Conservation (phyloP, 2,329 filamentous ascomycete species). For the Cryphonectria japonica region DNA sequence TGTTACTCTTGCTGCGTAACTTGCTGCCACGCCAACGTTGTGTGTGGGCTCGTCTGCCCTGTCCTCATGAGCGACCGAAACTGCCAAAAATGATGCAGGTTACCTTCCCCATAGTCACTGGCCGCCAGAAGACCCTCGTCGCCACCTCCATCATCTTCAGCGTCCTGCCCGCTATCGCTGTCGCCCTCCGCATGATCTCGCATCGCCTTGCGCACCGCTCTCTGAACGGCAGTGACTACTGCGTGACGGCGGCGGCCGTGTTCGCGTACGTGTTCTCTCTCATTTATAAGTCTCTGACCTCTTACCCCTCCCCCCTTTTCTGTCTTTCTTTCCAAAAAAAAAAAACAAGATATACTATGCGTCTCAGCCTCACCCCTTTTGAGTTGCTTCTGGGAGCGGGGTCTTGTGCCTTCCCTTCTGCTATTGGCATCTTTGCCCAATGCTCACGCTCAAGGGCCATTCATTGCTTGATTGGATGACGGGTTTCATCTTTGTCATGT, state of each 20-base stretch:
- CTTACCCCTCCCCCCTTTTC: background rate
- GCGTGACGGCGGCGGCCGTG: background rate
- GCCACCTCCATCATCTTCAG: conserved; percentile 14
- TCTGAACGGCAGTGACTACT: conserved; percentile 20
- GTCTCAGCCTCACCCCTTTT: background rate
- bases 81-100: conserved; percentile 8
- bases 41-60: background rate
- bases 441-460: background rate
- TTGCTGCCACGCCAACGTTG: background rate
- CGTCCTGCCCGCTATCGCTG: conserved; percentile 10
- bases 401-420: background rate
- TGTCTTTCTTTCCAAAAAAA: background rate
- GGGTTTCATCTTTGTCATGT: background rate
- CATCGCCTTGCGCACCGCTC: conserved; percentile 15
- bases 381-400: background rate
- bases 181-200: conserved; percentile 14
- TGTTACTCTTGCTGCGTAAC: background rate
- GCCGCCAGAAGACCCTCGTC: conserved; percentile 15
- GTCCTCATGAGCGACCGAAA: background rate
- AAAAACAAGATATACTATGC: background rate
- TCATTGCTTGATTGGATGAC: background rate
- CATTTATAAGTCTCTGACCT: background rate
- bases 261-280: background rate
- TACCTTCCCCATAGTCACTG: conserved; percentile 16
- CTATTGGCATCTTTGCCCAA: background rate